These are phyloP conservation scores for Podospora australis DNA, from an alignment of 495 filamentous ascomycete genomes.

Conservation along the genomic window DNA sequence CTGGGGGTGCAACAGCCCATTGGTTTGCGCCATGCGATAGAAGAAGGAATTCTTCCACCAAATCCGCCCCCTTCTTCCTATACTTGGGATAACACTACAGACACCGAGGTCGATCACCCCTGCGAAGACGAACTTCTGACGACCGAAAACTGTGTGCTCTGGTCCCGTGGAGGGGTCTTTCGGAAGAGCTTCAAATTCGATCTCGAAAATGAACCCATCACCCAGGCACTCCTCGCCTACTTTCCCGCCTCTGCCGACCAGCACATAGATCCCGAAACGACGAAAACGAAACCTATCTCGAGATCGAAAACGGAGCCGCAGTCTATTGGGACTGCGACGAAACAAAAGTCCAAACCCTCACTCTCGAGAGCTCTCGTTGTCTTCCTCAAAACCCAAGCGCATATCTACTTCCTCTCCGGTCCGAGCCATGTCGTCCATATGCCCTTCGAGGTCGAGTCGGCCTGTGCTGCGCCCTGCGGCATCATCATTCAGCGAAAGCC, in stretches of 20 bases:
- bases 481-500: conserved; percentile 76
- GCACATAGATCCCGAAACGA: neutral
- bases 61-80: conserved; percentile 64
- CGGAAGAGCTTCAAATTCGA: conserved; percentile 84
- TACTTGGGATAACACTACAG: conserved; percentile 55
- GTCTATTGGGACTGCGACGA: too few species aligned
- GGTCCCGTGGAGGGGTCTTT: conserved; percentile 81
- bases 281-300: conserved; percentile 10
- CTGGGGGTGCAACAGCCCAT: conserved; percentile 83
- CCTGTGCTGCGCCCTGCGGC: conserved; percentile 73
- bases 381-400: conserved; percentile 86
- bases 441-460: conserved; percentile 87
- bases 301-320: too few species aligned
- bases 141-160: conserved; percentile 78
- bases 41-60: conserved; percentile 67
- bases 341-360: conserved; percentile 13
- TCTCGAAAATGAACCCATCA: conserved; percentile 74
- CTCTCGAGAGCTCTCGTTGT: conserved; percentile 74
- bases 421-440: conserved; percentile 86
- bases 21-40: conserved; percentile 73
- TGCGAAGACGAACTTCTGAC: conserved; percentile 80
- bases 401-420: conserved; percentile 85
- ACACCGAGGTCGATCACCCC: conserved; percentile 38
- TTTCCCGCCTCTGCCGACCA: conserved; percentile 58
- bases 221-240: conserved; percentile 74